phyloP scores from a whole-genome alignment of 176 grass and related monocot genomes.

The Neostapfia colusana region DNA sequence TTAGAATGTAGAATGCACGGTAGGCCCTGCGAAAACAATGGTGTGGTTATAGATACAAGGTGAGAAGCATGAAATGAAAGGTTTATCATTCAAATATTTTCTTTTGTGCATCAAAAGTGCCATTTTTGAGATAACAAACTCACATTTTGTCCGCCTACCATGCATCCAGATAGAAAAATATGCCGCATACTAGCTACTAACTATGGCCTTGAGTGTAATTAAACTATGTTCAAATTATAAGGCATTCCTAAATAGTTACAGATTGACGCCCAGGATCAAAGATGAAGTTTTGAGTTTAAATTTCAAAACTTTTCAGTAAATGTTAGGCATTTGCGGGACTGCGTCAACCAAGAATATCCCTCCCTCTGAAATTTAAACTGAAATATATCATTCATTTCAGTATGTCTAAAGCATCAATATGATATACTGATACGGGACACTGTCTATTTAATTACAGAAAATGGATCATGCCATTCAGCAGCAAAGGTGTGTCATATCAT shows the following conservation, averaged over 20 bases:
- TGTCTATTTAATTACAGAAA: neutral
- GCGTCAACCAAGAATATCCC: neutral
- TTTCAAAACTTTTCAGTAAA: neutral
- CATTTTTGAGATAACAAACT: neutral
- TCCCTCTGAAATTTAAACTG: neutral
- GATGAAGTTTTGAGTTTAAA: neutral
- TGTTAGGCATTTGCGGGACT: neutral
- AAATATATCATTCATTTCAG: neutral
- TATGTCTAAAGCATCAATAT: neutral
- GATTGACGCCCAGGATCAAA: neutral
- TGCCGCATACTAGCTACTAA: neutral
- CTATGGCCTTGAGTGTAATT: neutral
- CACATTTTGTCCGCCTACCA: neutral
- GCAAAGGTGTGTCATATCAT: neutral
- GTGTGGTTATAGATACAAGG: neutral
- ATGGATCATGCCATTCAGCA: neutral
- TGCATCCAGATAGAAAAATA: neutral
- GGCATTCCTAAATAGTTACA: neutral
- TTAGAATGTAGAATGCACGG: constrained; percentile 88
- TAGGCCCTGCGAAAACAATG: constrained; percentile 64
- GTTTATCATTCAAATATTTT: neutral
- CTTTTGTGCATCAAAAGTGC: neutral
- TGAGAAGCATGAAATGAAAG: neutral
- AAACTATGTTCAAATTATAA: neutral
- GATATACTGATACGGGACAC: no score